Evolutionary conservation across 2,329 filamentous ascomycete species (phyloP), one percentile per base, ranked within the genome.

Genomic region (Neofusicoccum sp.): DNA sequence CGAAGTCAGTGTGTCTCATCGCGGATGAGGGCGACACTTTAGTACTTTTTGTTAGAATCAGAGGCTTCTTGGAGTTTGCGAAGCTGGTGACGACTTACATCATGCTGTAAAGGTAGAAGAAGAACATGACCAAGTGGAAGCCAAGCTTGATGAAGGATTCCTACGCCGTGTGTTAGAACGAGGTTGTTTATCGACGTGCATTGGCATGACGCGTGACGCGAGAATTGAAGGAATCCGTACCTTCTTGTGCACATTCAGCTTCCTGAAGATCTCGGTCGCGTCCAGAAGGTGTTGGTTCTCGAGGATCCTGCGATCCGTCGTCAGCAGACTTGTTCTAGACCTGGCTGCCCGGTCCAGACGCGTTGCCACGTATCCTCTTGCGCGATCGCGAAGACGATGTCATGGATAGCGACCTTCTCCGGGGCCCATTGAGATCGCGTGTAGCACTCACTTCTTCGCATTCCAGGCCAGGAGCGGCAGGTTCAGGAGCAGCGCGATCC

Each of bases 51-150:
- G 49, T 61, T 75, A 75, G 49, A 20, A 40, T 20, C 24, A 48
- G 30, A 56, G n/a, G 12, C 30, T 36, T 26, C 6, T 24, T 16
- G 8, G 11, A 16, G 31, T 26, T 6, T 34, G 26, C 31, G 33
- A 8, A 34, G 20, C 41, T 24, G 12, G 20, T n/a, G 36, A 30
- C 31, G n/a, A 48, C 59, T 48, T 31, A 61, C 59, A 95, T 95
- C 90, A 95, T 96, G 88, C 90, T 96, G 86, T 96, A 96, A 61
- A 99, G 89, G 81, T 99, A 99, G 86, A 98, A 99, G 87, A 99
- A 99, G 86, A 99, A 99, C 92, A 99, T 97, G 80, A 99, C 78
- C 63, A 99, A 83, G 79, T 99, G 95, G 84, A 99, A 99, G 61
- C 93, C 95, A 44, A 99, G 90, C 82, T 99, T 99, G 82, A 95